Conservation (phyloP, 257 asterid species). For the Datura wrightii region DNA sequence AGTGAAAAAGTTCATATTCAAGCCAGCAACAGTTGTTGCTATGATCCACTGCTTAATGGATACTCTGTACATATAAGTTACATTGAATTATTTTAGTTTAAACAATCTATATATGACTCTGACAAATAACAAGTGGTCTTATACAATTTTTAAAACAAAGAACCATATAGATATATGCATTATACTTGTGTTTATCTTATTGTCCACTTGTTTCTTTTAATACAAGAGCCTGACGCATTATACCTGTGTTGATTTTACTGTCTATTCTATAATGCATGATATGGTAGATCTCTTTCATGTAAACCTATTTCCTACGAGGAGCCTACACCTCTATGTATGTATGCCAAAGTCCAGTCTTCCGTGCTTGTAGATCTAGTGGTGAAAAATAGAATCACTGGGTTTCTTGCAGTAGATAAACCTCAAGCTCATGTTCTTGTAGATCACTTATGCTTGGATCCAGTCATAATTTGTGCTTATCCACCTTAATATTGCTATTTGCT, state of each 20-base stretch:
- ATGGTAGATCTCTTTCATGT: background rate
- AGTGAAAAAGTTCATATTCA: background rate
- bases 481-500: background rate
- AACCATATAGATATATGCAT: too few relatives aligned
- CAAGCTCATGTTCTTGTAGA: conserved; percentile 6
- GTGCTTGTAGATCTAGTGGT: background rate
- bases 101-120: too few relatives aligned
- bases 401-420: background rate
- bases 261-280: background rate
- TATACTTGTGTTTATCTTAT: too few relatives aligned
- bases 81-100: too few relatives aligned
- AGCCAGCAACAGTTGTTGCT: background rate
- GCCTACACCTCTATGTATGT: conserved; percentile 10
- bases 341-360: background rate
- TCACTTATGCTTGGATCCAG: background rate
- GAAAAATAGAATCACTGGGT: background rate
- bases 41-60: too few relatives aligned
- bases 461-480: background rate
- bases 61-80: too few relatives aligned
- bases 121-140: too few relatives aligned
- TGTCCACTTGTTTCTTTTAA: too few relatives aligned
- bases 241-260: background rate
- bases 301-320: background rate
- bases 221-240: background rate
- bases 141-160: too few relatives aligned